Conservation (phyloP, 306 rosid genomes). For the Trifolium fragiferum region DNA sequence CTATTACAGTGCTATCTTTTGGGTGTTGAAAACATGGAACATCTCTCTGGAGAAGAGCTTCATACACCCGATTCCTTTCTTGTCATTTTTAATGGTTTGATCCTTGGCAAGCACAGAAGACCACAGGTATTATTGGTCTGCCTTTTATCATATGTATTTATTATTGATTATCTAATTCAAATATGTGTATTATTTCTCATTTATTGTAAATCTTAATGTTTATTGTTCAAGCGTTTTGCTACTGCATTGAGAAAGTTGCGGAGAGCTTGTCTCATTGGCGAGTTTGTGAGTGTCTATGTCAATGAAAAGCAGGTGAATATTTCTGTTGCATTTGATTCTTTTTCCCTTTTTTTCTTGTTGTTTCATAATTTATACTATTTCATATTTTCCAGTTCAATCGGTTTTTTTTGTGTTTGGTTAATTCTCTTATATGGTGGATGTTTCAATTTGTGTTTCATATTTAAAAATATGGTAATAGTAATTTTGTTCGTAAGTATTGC, state of each 20-base stretch:
- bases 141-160: slow-evolving; percentile 22
- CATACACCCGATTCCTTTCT: slow-evolving; percentile 88
- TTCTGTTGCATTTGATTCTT: slow-evolving; percentile 8
- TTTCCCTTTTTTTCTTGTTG: neutral
- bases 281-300: slow-evolving; percentile 82
- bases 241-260: slow-evolving; percentile 75
- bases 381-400: slow-evolving; percentile 11
- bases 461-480: neutral
- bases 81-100: slow-evolving; percentile 83
- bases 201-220: slow-evolving; percentile 17
- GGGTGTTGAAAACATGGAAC: slow-evolving; percentile 85
- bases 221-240: slow-evolving; percentile 62
- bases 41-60: slow-evolving; percentile 88
- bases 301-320: slow-evolving; percentile 83
- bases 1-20: slow-evolving; percentile 63
- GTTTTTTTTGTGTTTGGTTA: neutral
- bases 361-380: slow-evolving; percentile 21
- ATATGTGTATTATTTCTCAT: neutral
- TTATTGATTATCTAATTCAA: neutral
- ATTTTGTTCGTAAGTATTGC: slow-evolving; percentile 10
- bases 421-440: neutral
- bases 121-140: slow-evolving; percentile 67
- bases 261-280: slow-evolving; percentile 89
- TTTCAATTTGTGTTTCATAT: slow-evolving; percentile 10
- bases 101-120: slow-evolving; percentile 91